phyloP scores from a whole-genome alignment of 2,329 filamentous ascomycete species.

The Colletotrichum trifolii region DNA sequence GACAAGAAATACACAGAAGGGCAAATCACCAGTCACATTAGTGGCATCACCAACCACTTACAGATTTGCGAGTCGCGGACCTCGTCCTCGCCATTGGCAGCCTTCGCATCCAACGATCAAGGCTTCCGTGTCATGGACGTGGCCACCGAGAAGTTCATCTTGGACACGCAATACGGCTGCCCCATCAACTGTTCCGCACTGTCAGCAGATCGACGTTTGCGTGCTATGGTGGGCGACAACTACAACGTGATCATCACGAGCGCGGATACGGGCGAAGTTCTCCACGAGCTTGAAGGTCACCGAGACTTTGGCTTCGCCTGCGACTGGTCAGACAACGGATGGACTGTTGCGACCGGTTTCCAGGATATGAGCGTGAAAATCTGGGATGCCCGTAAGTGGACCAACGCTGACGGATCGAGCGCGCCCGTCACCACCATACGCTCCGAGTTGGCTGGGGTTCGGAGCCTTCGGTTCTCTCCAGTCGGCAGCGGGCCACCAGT shows the following conservation, averaged over 20 bases:
- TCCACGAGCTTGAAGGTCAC: conserved; percentile 71
- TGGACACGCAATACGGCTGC: conserved; percentile 63
- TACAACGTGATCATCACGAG: conserved; percentile 74
- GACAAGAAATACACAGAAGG: conserved; percentile 54
- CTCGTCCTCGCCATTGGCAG: conserved; percentile 63
- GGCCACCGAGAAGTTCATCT: conserved; percentile 67
- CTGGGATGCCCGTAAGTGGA: conserved; percentile 81
- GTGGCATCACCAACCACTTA: conserved; percentile 74
- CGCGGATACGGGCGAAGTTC: conserved; percentile 71
- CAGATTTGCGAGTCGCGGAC: conserved; percentile 66
- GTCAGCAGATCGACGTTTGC: conserved; percentile 77
- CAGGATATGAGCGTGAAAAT: conserved; percentile 80
- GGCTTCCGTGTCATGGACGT: conserved; percentile 70
- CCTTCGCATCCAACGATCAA: conserved; percentile 72
- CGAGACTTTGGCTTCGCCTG: conserved; percentile 80
- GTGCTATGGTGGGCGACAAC: conserved; percentile 78
- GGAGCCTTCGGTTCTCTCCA: conserved; percentile 78
- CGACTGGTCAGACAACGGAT: conserved; percentile 82
- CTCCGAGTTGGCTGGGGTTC: conserved; percentile 75
- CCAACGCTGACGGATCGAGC: conserved; percentile 59
- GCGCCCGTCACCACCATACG: conserved; percentile 65
- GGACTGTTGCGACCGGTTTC: conserved; percentile 79
- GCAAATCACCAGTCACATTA: conserved; percentile 58
- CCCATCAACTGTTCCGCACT: conserved; percentile 79
- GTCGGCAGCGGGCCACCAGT: conserved; percentile 73